Evolutionary conservation across 1,139 yeast species (phyloP).

Genomic region (Eremothecium coryli): DNA sequence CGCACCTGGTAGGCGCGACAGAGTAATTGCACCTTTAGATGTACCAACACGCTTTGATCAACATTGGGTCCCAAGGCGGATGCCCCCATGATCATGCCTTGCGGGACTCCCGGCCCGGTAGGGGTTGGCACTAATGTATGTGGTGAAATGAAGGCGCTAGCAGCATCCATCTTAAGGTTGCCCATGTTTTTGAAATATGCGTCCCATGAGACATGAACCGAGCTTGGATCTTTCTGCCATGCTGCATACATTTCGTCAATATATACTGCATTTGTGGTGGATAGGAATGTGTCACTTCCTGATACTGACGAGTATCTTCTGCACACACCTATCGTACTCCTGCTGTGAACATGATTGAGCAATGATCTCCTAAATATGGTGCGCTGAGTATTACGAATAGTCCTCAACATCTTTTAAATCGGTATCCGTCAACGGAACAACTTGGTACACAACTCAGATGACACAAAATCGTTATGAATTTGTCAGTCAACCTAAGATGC

Average conservation of each 20-base stretch:
- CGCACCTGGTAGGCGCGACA: constrained; percentile 98
- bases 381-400: background rate
- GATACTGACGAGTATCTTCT: too few species aligned
- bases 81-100: constrained; percentile 31
- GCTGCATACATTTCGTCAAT: constrained; percentile 97
- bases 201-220: constrained; percentile 95
- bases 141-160: constrained; percentile 79
- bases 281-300: constrained; percentile 58
- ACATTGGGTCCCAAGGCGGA: constrained; percentile 35
- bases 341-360: too few species aligned
- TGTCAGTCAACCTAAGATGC: too few species aligned
- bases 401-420: too few species aligned
- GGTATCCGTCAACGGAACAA: too few species aligned
- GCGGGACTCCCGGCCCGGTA: constrained; percentile 58
- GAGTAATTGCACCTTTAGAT: constrained; percentile 87
- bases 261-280: constrained; percentile 79
- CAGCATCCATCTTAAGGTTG: constrained; percentile 55
- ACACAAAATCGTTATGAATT: too few species aligned
- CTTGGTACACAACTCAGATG: too few species aligned
- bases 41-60: constrained; percentile 66
- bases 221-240: constrained; percentile 81
- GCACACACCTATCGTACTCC: too few species aligned
- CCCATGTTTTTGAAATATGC: constrained; percentile 88
- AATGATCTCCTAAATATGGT: constrained; percentile 1
- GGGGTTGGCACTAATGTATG: constrained; percentile 67